Evolutionary conservation across 1,139 yeast species (phyloP).

Genomic region (Taphrina sp.): DNA sequence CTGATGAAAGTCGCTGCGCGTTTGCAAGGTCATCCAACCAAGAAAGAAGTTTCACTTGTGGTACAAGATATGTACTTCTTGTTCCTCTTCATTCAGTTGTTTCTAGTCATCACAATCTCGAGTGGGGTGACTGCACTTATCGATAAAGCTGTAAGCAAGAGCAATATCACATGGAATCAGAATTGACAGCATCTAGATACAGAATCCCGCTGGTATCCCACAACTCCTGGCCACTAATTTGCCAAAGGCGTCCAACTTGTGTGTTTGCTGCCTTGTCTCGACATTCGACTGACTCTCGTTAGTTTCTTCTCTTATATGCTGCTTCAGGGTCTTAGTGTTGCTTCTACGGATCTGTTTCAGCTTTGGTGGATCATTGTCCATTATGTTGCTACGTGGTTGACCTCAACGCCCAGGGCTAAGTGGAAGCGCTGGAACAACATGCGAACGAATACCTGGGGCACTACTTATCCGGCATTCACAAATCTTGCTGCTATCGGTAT

Average conservation of each 20-base stretch:
- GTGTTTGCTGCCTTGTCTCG: too few species aligned
- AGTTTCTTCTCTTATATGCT: slow-evolving; percentile 58
- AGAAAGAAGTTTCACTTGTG: slow-evolving; percentile 69
- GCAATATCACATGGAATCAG: too few species aligned
- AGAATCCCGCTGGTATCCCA: slow-evolving; percentile 62
- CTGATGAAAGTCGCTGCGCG: slow-evolving; percentile 60
- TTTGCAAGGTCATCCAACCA: slow-evolving; percentile 68
- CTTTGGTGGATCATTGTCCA: slow-evolving; percentile 68
- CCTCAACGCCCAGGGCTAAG: slow-evolving; percentile 81
- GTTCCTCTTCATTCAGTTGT: slow-evolving; percentile 83
- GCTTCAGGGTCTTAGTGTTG: slow-evolving; percentile 77
- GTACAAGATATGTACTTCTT: slow-evolving; percentile 86
- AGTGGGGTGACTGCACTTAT: slow-evolving; percentile 81
- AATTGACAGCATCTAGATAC: too few species aligned
- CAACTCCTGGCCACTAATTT: slow-evolving; percentile 64
- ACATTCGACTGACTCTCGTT: too few species aligned
- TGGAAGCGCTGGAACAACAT: slow-evolving; percentile 69
- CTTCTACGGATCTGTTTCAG: slow-evolving; percentile 79
- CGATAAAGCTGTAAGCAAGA: slow-evolving; percentile 8
- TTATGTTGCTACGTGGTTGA: slow-evolving; percentile 68
- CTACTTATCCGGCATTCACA: slow-evolving; percentile 79
- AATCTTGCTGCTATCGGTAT: slow-evolving; percentile 76
- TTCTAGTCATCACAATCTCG: slow-evolving; percentile 74
- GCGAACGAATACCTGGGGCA: slow-evolving; percentile 77
- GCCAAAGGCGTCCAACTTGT: slow-evolving; percentile 85